These are phyloP conservation scores for Chrysoporthe cubensis DNA, from an alignment of 2,329 filamentous ascomycete genomes.

Conservation along the genomic window DNA sequence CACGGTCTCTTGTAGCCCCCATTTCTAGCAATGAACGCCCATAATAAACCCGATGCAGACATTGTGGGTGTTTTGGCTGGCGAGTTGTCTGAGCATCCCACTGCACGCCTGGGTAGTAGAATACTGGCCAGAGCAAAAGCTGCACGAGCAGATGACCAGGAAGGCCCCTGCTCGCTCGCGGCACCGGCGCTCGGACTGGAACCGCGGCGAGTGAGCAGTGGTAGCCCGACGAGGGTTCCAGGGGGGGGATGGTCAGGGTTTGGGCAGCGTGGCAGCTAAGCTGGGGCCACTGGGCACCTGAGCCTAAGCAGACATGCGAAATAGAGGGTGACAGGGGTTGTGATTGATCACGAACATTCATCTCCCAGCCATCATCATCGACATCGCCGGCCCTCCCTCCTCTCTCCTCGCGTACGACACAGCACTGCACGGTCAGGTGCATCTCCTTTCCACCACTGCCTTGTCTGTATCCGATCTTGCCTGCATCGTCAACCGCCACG, in stretches of 20 bases:
- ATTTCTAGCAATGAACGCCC: too few relatives aligned
- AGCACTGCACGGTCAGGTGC: background rate
- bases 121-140: background rate
- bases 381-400: background rate
- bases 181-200: background rate
- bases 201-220: background rate
- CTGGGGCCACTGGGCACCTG: background rate
- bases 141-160: background rate
- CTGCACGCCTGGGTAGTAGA: too few relatives aligned
- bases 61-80: too few relatives aligned
- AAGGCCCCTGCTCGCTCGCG: background rate
- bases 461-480: background rate
- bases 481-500: background rate
- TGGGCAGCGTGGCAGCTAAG: background rate
- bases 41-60: too few relatives aligned
- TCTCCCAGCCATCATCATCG: conserved; percentile 17
- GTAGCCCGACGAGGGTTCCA: background rate
- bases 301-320: conserved; percentile 5
- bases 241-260: conserved; percentile 5
- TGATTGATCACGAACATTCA: conserved; percentile 16
- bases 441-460: background rate
- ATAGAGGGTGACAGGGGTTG: conserved; percentile 12
- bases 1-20: too few relatives aligned
- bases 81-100: too few relatives aligned
- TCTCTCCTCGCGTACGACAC: background rate